Evolutionary conservation across 2,329 filamentous ascomycete genomes (phyloP).

Genomic region (Alternaria conjuncta): DNA sequence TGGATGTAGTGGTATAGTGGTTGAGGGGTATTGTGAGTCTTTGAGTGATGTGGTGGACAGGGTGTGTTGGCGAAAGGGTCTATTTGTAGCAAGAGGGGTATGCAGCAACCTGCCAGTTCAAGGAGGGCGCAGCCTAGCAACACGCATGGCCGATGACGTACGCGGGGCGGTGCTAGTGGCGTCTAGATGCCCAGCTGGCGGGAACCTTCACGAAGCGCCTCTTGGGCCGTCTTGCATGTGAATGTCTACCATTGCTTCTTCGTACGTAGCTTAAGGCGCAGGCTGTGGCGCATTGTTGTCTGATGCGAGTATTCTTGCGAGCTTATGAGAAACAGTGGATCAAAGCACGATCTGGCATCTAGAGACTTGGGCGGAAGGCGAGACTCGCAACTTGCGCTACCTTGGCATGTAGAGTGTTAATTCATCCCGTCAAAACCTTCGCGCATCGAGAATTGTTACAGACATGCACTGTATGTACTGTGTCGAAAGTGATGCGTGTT

Average conservation of each 20-base stretch:
- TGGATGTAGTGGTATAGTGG: background rate
- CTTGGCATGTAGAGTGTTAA: background rate
- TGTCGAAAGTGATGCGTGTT: background rate
- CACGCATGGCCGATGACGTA: constrained; percentile 25
- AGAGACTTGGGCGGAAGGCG: background rate
- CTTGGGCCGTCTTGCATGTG: constrained; percentile 12
- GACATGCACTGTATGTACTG: background rate
- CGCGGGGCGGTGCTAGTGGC: constrained; percentile 27
- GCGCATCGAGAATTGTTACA: background rate
- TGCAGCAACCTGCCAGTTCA: constrained; percentile 15
- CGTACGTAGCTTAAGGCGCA: background rate
- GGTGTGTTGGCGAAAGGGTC: constrained; percentile 4
- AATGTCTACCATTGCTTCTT: background rate
- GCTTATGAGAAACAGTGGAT: background rate
- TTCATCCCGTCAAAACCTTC: background rate
- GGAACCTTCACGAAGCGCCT: constrained; percentile 30
- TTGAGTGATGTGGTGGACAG: background rate
- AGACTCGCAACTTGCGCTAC: background rate
- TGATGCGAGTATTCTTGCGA: background rate
- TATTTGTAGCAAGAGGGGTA: constrained; percentile 22
- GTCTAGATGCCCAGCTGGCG: constrained; percentile 14
- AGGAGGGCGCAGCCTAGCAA: constrained; percentile 21
- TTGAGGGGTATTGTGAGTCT: background rate
- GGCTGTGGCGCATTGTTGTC: background rate
- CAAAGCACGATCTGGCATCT: background rate